Evolutionary conservation across 148 eudicot genomes (phyloP).

Genomic region (Camellia granthamiana): DNA sequence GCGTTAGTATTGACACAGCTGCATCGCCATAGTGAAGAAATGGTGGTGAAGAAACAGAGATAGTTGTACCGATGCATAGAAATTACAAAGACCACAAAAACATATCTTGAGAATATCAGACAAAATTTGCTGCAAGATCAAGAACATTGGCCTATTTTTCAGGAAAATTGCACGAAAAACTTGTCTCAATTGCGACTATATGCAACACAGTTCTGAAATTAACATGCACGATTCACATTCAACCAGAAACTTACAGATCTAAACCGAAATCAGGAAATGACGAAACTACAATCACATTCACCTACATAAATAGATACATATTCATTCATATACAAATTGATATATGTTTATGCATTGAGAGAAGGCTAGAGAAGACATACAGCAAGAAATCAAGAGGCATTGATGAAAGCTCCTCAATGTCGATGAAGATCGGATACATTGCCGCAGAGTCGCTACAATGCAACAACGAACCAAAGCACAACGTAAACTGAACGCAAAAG

Average conservation of each 20-base stretch:
- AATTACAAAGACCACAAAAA: not conserved
- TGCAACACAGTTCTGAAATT: not conserved
- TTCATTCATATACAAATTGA: not conserved
- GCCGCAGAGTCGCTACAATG: not conserved
- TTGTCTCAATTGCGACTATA: not conserved
- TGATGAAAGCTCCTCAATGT: not conserved
- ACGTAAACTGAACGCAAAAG: constrained; percentile 24
- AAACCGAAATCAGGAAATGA: not conserved
- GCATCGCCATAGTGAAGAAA: not conserved
- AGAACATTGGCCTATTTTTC: not conserved
- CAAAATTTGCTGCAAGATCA: not conserved
- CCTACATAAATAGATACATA: not conserved
- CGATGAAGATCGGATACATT: not conserved
- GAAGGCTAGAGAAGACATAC: constrained; percentile 6
- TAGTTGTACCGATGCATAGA: not conserved
- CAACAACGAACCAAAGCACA: not conserved
- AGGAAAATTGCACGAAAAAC: not conserved
- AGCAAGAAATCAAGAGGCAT: not conserved
- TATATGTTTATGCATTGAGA: not conserved
- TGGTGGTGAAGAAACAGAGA: not conserved
- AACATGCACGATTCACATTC: not conserved
- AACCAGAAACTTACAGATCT: constrained; percentile 3
- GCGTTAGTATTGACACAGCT: not conserved
- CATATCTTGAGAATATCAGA: no score
- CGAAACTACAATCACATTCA: not conserved